Evolutionary conservation across 306 rosid species (phyloP).

Genomic region (Cicer cuneatum): DNA sequence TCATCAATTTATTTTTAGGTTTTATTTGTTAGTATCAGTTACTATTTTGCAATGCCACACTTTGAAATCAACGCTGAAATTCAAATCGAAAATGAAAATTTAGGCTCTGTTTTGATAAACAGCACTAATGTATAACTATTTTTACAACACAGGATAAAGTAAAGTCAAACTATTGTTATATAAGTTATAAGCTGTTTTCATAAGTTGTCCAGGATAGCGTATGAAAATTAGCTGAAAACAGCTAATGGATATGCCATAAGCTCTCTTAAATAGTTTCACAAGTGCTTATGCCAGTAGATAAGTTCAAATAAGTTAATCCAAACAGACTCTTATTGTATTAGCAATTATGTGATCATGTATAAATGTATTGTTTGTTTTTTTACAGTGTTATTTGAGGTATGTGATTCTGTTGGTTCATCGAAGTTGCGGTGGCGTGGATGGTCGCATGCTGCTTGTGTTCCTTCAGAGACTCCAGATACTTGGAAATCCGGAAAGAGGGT

Average conservation of each 20-base stretch:
- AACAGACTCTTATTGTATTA: neutral
- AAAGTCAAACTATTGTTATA: too few relatives aligned
- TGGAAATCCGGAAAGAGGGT: constrained; percentile 47
- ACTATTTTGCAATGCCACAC: constrained; percentile 11
- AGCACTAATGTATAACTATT: too few relatives aligned
- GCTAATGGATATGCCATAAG: too few relatives aligned
- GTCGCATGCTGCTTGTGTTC: constrained; percentile 54
- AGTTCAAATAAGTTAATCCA: too few relatives aligned
- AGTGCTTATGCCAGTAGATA: too few relatives aligned
- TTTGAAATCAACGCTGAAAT: constrained; percentile 27
- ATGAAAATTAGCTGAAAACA: too few relatives aligned
- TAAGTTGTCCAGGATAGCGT: too few relatives aligned
- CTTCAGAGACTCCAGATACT: constrained; percentile 47
- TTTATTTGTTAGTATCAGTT: constrained; percentile 9
- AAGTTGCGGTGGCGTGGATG: constrained; percentile 49
- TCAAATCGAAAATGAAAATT: neutral
- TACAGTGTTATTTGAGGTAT: constrained; percentile 45
- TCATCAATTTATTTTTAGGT: neutral
- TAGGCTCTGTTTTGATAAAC: too few relatives aligned
- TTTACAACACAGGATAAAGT: too few relatives aligned
- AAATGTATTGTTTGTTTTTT: constrained; percentile 25
- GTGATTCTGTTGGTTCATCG: constrained; percentile 36
- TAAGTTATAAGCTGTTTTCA: too few relatives aligned
- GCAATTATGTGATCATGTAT: constrained; percentile 13
- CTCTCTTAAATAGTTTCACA: too few relatives aligned